Percentiles rank a stretch among this genome's conserved stretches.
phyloP scores from a whole-genome alignment of 441 rosid species.

The Viola pubescens region DNA sequence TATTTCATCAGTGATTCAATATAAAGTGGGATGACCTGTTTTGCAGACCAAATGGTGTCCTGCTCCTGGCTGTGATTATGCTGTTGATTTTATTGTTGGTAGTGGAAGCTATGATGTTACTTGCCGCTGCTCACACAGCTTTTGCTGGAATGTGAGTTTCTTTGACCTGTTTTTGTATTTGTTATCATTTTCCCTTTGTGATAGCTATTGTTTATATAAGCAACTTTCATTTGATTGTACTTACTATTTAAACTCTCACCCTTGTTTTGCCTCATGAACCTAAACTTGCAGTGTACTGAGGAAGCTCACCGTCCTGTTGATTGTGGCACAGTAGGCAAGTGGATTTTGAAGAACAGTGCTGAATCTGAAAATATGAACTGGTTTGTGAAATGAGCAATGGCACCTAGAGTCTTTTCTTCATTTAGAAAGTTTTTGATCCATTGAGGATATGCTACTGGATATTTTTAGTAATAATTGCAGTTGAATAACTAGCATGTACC shows the following conservation, averaged over 20 bases:
- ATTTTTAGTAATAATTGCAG: too few relatives aligned
- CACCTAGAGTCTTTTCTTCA: background rate
- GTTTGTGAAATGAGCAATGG: slow-evolving; percentile 26
- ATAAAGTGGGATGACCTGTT: slow-evolving; percentile 12
- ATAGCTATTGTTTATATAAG: too few relatives aligned
- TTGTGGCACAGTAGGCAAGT: slow-evolving; percentile 79
- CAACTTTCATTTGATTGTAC: background rate
- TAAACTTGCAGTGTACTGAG: slow-evolving; percentile 68
- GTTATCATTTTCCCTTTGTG: background rate
- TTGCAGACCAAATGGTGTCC: slow-evolving; percentile 97
- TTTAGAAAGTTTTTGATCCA: background rate
- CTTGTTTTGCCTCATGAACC: slow-evolving; percentile 1
- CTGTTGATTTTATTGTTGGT: slow-evolving; percentile 68
- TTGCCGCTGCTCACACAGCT: slow-evolving; percentile 67
- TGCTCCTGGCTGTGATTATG: slow-evolving; percentile 91
- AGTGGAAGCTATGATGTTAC: slow-evolving; percentile 69
- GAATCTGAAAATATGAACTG: slow-evolving; percentile 99
- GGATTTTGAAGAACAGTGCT: slow-evolving; percentile 93
- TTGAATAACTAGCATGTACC: background rate
- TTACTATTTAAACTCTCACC: background rate
- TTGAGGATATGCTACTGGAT: background rate
- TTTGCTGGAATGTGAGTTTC: slow-evolving; percentile 89
- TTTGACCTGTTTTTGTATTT: background rate
- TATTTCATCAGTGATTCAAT: background rate
- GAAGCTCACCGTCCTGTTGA: slow-evolving; percentile 99